Percentiles rank a stretch among this genome's conserved stretches.
Conservation (phyloP, 345 rosid genomes). For the Eucalyptus sp. region DNA sequence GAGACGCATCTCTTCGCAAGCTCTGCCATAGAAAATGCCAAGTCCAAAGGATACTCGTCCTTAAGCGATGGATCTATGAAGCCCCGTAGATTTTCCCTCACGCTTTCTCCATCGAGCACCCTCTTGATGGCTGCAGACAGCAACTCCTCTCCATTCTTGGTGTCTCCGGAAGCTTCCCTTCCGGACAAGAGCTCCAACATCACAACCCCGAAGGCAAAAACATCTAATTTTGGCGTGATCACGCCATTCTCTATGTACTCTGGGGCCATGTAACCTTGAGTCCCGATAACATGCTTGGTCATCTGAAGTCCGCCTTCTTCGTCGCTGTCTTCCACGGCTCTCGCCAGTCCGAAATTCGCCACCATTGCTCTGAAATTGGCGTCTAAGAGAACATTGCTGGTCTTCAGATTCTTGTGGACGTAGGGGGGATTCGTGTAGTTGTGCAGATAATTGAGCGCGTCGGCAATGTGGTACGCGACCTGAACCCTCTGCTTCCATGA, state of each 20-base stretch:
- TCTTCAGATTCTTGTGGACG: conserved; percentile 78
- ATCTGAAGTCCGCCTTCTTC: conserved; percentile 42
- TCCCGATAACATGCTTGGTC: conserved; percentile 77
- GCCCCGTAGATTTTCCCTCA: conserved; percentile 42
- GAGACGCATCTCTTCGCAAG: conserved; percentile 60
- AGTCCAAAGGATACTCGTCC: conserved; percentile 61
- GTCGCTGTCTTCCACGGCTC: conserved; percentile 29
- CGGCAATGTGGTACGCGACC: conserved; percentile 57
- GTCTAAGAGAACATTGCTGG: conserved; percentile 71
- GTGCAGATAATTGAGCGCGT: conserved; percentile 75
- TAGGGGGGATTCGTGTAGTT: conserved; percentile 67
- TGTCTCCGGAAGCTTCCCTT: conserved; percentile 39
- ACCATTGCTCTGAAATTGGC: conserved; percentile 63
- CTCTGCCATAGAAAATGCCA: conserved; percentile 73
- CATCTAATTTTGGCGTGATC: conserved; percentile 76
- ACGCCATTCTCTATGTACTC: conserved; percentile 86
- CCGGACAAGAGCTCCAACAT: conserved; percentile 79
- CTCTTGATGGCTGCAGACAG: conserved; percentile 25
- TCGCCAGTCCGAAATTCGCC: conserved; percentile 69
- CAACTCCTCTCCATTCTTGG: conserved; percentile 29
- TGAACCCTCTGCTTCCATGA: conserved; percentile 85
- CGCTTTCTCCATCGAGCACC: conserved; percentile 69
- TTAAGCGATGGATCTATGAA: conserved; percentile 56
- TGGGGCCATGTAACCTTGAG: conserved; percentile 84
- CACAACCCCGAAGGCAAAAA: conserved; percentile 77